Evolutionary conservation across 257 asterid species (phyloP).

Genomic region (Knoxia roxburghii): DNA sequence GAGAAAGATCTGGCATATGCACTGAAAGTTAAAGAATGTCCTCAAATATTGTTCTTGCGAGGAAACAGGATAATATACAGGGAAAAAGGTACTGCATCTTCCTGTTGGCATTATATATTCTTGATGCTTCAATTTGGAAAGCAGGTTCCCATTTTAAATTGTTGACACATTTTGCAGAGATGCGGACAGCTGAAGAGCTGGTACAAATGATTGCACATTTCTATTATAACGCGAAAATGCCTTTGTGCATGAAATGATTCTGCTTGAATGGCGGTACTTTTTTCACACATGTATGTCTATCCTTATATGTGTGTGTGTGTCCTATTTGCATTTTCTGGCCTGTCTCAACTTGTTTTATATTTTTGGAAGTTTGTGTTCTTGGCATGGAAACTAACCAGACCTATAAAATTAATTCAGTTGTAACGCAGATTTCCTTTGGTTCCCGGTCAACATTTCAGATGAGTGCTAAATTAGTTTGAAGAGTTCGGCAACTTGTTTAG

Average conservation of each 20-base stretch:
- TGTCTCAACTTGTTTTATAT: not conserved
- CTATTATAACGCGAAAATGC: constrained; percentile 74
- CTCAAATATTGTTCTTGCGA: constrained; percentile 73
- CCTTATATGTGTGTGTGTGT: not conserved
- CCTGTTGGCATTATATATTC: not conserved
- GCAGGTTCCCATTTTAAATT: not conserved
- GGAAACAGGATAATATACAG: constrained; percentile 74
- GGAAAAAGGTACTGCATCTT: constrained; percentile 55
- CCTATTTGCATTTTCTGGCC: not conserved
- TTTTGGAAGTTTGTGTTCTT: not conserved
- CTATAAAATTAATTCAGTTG: not conserved
- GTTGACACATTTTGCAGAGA: constrained; percentile 39
- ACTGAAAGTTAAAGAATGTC: constrained; percentile 84
- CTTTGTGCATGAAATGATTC: constrained; percentile 49
- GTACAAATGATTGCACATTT: constrained; percentile 91
- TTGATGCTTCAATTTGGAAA: not conserved
- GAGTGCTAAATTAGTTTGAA: not conserved
- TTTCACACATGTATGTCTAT: not conserved
- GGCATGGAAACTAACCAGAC: not conserved
- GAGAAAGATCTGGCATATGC: constrained; percentile 94
- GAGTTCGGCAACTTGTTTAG: not conserved
- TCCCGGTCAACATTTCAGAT: not conserved
- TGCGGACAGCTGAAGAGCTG: constrained; percentile 65
- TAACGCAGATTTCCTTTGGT: not conserved
- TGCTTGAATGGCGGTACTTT: constrained; percentile 25